Base-by-base conservation (phyloP, 345 rosid species). In the Noccaea bulbosa region DNA sequence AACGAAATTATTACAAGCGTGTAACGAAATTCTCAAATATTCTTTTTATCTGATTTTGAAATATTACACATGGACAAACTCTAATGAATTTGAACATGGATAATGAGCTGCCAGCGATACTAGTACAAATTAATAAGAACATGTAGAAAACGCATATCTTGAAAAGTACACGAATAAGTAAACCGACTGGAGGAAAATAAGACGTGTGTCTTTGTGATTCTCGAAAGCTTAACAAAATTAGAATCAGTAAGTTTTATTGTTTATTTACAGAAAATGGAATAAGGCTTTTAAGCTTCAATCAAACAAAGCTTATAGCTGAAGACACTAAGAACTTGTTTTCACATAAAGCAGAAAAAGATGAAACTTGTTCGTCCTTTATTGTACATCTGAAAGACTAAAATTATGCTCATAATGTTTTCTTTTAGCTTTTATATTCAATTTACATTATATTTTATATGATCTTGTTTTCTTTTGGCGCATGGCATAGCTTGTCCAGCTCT, bases 341-440 rank as follows among this genome's bases (percentile, higher is more conserved):
- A 62, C 17, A 44, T 44, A 68, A 67, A 68, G 69, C 41, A 35
- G 67, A 24, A 58, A 61, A 59, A 50, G 69, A 75, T 53, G 69
- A 75, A 62, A 75, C 46, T 69, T 75, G 79, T 75, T 75, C 59
- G 68, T 75, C 79, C 79, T 75, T 75, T 75, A 75, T 69, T 75
- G 74, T 75, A 69, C 79, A 75, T 75, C 58, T 37, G 11, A 37
- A 56, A 38, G 53, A 48, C 52, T 56, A 38, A 52, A 73, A 45
- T 62, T 69, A 75, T 75, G 70, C 79, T 43, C 65, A 62, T 62
- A 69, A 62, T 69, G 78, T 62, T 69, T 53, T 53, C 74, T 73
- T 73, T 65, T 47, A 17, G 48, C 74, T 68, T 75, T 68, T 68
- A 53, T 67, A 62, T 75, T 49, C 64, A 60, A 45, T 61, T 62